Conservation (phyloP, 345 rosid species). For the Arabis alpina region DNA sequence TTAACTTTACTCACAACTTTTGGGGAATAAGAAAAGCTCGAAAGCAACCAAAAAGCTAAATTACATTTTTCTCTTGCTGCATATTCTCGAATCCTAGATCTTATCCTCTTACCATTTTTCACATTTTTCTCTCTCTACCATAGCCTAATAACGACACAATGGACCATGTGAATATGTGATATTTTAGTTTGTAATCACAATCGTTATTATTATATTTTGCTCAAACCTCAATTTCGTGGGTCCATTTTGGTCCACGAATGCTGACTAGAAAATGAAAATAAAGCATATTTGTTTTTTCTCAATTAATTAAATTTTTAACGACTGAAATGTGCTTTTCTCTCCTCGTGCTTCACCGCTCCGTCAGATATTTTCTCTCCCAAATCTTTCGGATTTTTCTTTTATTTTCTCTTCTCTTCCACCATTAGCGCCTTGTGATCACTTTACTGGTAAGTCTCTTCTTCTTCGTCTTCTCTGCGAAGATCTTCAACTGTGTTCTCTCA, state of each 20-base stretch:
- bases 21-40: constrained; percentile 28
- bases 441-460: constrained; percentile 31
- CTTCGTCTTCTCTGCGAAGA: neutral
- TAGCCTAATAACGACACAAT: constrained; percentile 28
- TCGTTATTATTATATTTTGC: neutral
- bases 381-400: constrained; percentile 9
- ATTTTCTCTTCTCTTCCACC: neutral
- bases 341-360: constrained; percentile 46
- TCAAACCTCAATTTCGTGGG: constrained; percentile 15
- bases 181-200: constrained; percentile 13
- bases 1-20: neutral
- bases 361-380: constrained; percentile 8
- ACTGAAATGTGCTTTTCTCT: constrained; percentile 16
- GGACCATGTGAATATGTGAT: constrained; percentile 31
- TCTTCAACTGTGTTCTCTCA: constrained; percentile 13
- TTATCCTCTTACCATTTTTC: constrained; percentile 6
- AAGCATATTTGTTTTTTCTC: neutral
- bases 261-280: constrained; percentile 18
- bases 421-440: constrained; percentile 24
- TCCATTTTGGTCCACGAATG: constrained; percentile 31
- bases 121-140: neutral
- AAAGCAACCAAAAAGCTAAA: constrained; percentile 40
- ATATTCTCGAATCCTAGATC: constrained; percentile 38
- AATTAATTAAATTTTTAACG: constrained; percentile 11
- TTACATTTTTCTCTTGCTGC: constrained; percentile 16